Evolutionary conservation across 768 basidiomycete species (phyloP), one percentile per base, ranked within the genome.

Genomic region (Tulasnella sp.): DNA sequence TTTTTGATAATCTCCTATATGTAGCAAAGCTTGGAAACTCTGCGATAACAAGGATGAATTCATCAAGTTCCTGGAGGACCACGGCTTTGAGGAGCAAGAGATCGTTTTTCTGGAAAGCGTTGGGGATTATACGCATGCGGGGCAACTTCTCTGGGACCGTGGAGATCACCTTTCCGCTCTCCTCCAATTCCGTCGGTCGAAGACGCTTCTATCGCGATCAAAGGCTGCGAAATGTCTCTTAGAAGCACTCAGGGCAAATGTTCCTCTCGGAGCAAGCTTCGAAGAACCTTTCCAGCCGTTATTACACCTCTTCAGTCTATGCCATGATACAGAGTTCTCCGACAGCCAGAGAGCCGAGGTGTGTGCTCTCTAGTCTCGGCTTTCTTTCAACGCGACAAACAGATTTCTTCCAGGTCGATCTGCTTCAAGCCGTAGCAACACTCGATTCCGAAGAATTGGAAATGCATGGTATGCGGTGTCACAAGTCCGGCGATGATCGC

Each of bases 31-130:
- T 31, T 74, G 82, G 74, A 78, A 81, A 9, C 80, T 91, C 2
- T 92, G 92, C 77, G 78, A 83, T 0, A 83, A 85, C 0, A 81
- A 84, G 0, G 87, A 91, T 29, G 88, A 89, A 25, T 84, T 84
- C 25, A 78, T 90, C n/a, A 85, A 86, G 40, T 92, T 88, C 76
- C 83, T 89, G 19, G 86, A 89, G 73, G 85, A 88, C 3, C 85
- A 85, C 58, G 86, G 86, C 45, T 81, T 91, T 8, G 87, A 89
- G 78, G 76, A 83, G 15, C 85, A 87, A 8, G 87, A 84, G 11
- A 86, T 86, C 0, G 80, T 82, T 0, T 78, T 91, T 11, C 82
- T 90, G 14, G 83, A 84, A 39, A 81, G 82, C 4, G 83, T 85
- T 15, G 85, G 84, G 14, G 83, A 84, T 77, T 84, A 81, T 67